Conservation (phyloP, 225 moss, liverwort and hornwort species). For the Polytrichum commune region DNA sequence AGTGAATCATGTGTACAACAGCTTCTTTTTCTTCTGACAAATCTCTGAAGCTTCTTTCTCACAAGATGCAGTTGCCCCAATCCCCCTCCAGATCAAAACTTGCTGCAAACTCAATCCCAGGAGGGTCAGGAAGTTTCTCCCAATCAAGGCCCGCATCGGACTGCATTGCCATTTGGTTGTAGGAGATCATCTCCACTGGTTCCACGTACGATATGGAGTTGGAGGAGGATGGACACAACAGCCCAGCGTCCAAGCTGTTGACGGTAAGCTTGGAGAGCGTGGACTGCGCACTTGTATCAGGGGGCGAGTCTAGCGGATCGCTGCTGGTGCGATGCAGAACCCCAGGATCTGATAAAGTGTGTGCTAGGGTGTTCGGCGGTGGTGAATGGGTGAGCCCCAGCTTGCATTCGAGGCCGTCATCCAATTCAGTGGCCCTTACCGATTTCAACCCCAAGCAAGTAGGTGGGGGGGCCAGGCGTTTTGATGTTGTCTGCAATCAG, state of each 20-base stretch:
- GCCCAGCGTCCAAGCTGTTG: constrained; percentile 1
- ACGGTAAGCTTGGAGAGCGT: constrained; percentile 3
- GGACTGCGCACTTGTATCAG: background rate
- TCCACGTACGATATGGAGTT: constrained; percentile 4
- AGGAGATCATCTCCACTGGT: constrained; percentile 1
- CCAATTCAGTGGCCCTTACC: constrained; percentile 1
- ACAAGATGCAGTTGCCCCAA: constrained; percentile 34
- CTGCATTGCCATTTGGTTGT: background rate
- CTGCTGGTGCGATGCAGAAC: background rate
- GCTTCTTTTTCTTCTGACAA: background rate
- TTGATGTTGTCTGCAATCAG: constrained; percentile 4
- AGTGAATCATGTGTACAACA: background rate
- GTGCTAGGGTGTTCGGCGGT: background rate
- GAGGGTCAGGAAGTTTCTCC: constrained; percentile 50
- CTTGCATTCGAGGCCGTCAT: constrained; percentile 10
- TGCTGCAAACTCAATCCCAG: constrained; percentile 28
- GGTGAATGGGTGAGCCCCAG: background rate
- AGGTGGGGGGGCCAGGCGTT: background rate
- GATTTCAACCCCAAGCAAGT: background rate
- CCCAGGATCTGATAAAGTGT: background rate
- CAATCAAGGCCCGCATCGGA: constrained; percentile 30
- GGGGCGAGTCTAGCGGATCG: background rate
- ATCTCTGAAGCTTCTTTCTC: background rate
- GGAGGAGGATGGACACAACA: constrained; percentile 2
- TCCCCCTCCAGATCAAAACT: constrained; percentile 22